Base-by-base conservation (phyloP, 306 rosid genomes). In the Elaeagnus macrophylla region DNA sequence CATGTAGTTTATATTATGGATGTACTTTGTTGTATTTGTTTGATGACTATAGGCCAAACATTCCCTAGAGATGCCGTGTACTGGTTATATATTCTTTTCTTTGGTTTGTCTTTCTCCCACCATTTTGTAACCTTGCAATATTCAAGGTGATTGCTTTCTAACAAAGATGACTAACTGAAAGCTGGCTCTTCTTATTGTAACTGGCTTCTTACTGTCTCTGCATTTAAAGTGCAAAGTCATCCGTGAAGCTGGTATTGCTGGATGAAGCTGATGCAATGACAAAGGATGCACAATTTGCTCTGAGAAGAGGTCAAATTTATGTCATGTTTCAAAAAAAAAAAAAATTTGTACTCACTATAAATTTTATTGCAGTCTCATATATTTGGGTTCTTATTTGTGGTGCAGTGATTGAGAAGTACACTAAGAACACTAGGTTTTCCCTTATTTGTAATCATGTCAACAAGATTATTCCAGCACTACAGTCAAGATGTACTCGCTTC, bases 211-310 rank as follows among this genome's bases (percentile, higher is more conserved):
- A 62, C 47, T 16, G 39, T 43, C 48, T 60, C 55, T 52, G 46
- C 58, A 61, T 80, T 73, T 76, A 57, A 52, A 87, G 85, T 50
- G 78, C 77, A 39, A 93, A 87, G 80, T 18, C 82, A 16, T 69
- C 85, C 53, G 94, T 93, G 35, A 93, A 93, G 73, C 67, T 93
- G 86, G 72, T 93, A 38, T 71, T 93, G 62, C 69, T 93, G 64
- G 99, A 84, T 68, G 94, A 87, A 77, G 99, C 99, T 0, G 99
- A 93, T 73, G 99, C 99, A 41, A 93, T 93, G 96, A 93, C 96
- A 47, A 93, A 84, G 78, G 96, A 93, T 67, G 99, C 96, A 54
- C 96, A 93, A 51, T 93, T 82, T 80, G 96, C 96, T 59, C 66
- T 93, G 65, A 83, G 99, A 53, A 84, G 96, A 81, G 99, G 99